Evolutionary conservation across 2,329 filamentous ascomycete species (phyloP).

Genomic region (Gnomoniopsis smithogilvyi): DNA sequence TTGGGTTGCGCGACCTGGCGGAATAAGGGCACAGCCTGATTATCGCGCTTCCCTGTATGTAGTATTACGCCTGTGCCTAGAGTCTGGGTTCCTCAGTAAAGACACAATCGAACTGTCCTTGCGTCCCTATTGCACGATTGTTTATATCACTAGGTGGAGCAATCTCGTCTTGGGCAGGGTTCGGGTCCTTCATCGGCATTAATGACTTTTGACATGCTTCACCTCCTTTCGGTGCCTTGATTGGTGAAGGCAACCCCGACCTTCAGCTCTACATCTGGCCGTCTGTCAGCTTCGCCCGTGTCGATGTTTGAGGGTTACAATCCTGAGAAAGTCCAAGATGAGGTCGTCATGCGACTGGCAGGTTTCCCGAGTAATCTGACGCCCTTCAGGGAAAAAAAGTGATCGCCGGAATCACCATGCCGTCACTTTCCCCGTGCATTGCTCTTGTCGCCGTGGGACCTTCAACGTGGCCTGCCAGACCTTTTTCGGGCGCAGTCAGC

Average conservation of each 20-base stretch:
- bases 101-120: no score
- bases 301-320: no score
- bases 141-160: no score
- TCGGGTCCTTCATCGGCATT: not conserved
- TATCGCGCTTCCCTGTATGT: conserved; percentile 3
- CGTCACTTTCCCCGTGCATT: not conserved
- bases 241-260: not conserved
- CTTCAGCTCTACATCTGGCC: not conserved
- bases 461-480: conserved; percentile 9
- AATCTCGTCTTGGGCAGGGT: no score
- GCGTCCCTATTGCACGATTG: not conserved
- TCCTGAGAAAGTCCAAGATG: not conserved
- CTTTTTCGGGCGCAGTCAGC: conserved; percentile 15
- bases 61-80: no score
- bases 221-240: not conserved
- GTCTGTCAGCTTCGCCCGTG: no score
- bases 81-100: no score
- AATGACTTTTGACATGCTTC: not conserved
- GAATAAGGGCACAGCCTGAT: conserved; percentile 19
- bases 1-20: not conserved
- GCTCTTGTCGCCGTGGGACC: not conserved
- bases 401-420: not conserved
- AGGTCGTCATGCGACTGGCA: not conserved
- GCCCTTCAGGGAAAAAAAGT: not conserved
- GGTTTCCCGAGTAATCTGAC: not conserved